These are phyloP conservation scores for Camellia lanceoleosa DNA, from an alignment of 148 eudicot species.

Conservation along the genomic window DNA sequence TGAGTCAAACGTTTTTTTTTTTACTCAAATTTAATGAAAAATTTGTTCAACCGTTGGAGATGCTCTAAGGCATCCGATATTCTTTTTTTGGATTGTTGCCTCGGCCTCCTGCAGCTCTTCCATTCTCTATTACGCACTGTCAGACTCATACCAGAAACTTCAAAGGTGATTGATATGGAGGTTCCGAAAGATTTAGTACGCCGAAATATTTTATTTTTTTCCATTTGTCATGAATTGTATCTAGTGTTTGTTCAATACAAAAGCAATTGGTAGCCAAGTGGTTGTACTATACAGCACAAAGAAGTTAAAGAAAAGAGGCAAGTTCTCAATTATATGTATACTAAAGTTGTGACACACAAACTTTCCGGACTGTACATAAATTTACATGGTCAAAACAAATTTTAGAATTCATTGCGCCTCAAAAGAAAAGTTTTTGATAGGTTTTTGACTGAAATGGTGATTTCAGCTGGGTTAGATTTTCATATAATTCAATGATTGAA, in stretches of 20 bases:
- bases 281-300: slow-evolving; percentile 19
- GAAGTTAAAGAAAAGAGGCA: background rate
- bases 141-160: slow-evolving; percentile 18
- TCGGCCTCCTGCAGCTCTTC: slow-evolving; percentile 25
- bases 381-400: background rate
- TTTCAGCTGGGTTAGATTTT: background rate
- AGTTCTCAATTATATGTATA: background rate
- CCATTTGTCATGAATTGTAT: background rate
- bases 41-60: too few species aligned
- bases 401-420: background rate
- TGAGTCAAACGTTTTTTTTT: too few species aligned
- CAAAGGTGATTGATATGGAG: background rate
- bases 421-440: background rate
- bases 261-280: slow-evolving; percentile 1
- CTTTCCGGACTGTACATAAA: background rate
- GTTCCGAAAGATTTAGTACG: background rate
- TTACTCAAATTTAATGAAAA: too few species aligned
- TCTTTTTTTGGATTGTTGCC: slow-evolving; percentile 23
- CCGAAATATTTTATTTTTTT: background rate
- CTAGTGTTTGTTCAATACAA: slow-evolving; percentile 5
- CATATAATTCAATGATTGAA: too few species aligned
- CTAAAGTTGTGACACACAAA: background rate
- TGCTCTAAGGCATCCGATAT: slow-evolving; percentile 15
- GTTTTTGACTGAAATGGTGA: too few species aligned
- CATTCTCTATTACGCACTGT: slow-evolving; percentile 18